A percentile compares a stretch with the other conserved stretches of the same genome.
These are phyloP conservation scores for Penicillium griseofulvum DNA, from an alignment of 2,329 filamentous ascomycete genomes.

Conservation along the genomic window DNA sequence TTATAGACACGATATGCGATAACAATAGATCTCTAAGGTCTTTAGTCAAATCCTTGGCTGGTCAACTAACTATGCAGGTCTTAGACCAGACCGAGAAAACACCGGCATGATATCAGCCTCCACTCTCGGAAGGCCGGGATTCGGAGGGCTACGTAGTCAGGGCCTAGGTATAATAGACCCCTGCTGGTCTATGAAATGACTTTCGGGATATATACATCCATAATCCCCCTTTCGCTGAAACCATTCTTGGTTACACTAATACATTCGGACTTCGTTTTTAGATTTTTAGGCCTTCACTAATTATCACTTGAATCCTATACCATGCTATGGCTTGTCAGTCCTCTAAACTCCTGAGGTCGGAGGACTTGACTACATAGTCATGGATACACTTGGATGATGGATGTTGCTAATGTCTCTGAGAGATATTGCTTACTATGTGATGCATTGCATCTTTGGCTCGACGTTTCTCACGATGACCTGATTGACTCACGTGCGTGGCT, in stretches of 20 bases:
- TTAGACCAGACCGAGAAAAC: neutral
- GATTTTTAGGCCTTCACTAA: neutral
- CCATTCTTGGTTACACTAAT: neutral
- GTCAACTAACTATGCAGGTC: neutral
- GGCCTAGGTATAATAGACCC: neutral
- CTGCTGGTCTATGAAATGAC: neutral
- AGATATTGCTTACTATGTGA: neutral
- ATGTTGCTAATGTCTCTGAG: too few relatives aligned
- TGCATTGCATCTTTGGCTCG: neutral
- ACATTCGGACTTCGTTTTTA: neutral
- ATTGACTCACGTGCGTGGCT: neutral
- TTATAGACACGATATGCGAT: too few relatives aligned
- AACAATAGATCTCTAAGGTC: too few relatives aligned
- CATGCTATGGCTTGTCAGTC: neutral
- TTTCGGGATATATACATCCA: neutral
- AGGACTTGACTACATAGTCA: neutral
- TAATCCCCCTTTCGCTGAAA: neutral
- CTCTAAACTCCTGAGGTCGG: neutral
- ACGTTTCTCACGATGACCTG: neutral
- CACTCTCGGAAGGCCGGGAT: neutral
- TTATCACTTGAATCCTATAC: neutral
- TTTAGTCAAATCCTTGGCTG: neutral
- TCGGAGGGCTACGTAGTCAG: neutral
- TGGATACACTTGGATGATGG: neutral
- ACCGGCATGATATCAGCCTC: neutral